Conservation (phyloP, 2,329 filamentous ascomycete genomes). For the Ophiocordyceps robertsii region DNA sequence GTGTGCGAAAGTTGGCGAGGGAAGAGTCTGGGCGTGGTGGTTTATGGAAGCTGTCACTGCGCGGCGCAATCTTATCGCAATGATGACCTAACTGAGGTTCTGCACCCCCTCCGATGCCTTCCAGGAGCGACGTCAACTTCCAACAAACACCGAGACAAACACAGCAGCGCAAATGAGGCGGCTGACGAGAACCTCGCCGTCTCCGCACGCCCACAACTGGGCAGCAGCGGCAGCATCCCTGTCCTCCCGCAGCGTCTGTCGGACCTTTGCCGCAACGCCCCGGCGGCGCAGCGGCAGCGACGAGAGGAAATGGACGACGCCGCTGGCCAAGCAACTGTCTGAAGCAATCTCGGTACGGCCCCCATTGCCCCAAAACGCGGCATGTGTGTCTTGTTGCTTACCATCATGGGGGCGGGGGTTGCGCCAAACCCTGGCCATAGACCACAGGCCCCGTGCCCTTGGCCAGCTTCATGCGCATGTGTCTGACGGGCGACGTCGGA, state of each 20-base stretch:
- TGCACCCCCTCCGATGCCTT: too few species aligned
- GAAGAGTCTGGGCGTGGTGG: too few species aligned
- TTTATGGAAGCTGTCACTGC: too few species aligned
- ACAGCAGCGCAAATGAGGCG: too few species aligned
- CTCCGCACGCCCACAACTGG: background rate
- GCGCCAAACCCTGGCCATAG: constrained; percentile 11
- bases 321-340: constrained; percentile 73
- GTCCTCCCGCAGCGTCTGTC: background rate
- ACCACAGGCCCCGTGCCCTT: constrained; percentile 82
- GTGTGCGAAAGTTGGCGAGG: too few species aligned
- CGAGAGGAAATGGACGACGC: constrained; percentile 73
- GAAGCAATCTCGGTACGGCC: constrained; percentile 66
- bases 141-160: too few species aligned
- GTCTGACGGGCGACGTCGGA: constrained; percentile 76
- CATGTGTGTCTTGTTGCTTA: background rate
- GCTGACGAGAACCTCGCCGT: background rate
- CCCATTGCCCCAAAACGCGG: background rate
- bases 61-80: too few species aligned
- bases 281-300: background rate
- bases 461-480: constrained; percentile 97
- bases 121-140: too few species aligned
- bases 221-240: background rate
- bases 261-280: constrained; percentile 1
- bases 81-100: too few species aligned
- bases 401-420: background rate